Evolutionary conservation across 805 yeast species (phyloP).

Genomic region (Kregervanrija fluxuum): DNA sequence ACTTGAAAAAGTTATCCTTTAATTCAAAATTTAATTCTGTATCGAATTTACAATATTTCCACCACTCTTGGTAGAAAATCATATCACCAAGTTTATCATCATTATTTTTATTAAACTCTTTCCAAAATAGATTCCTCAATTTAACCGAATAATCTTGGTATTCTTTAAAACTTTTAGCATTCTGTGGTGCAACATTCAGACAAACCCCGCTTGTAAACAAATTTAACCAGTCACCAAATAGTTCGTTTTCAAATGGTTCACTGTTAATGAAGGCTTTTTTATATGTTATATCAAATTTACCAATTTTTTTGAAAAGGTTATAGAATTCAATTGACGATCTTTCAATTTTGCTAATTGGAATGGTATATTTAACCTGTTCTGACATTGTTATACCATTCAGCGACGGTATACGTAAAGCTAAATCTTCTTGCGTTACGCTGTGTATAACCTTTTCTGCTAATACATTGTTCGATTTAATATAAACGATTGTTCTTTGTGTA

Average conservation of each 20-base stretch:
- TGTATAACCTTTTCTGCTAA: neutral
- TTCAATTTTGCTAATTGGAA: slow-evolving; percentile 3
- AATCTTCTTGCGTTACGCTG: slow-evolving; percentile 9
- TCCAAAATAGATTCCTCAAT: slow-evolving; percentile 7
- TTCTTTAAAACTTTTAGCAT: slow-evolving; percentile 15
- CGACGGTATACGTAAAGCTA: slow-evolving; percentile 15
- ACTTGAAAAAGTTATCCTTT: no score
- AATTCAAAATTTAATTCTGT: no score
- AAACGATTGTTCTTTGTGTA: no score
- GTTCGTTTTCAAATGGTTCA: no score
- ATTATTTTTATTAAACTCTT: slow-evolving; percentile 3
- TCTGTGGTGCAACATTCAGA: slow-evolving; percentile 25
- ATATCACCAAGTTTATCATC: slow-evolving; percentile 5
- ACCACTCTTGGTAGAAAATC: slow-evolving; percentile 25
- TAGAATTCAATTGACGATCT: no score
- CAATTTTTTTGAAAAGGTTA: neutral
- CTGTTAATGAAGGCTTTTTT: neutral
- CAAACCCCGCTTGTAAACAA: neutral
- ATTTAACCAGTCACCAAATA: no score
- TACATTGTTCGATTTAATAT: no score
- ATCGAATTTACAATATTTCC: slow-evolving; percentile 11
- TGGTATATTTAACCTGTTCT: slow-evolving; percentile 7
- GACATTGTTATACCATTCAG: slow-evolving; percentile 1
- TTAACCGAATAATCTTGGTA: slow-evolving; percentile 14
- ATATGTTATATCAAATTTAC: slow-evolving; percentile 1